These are phyloP conservation scores for Cladorrhinum samala DNA, from an alignment of 495 filamentous ascomycete species.

Conservation along the genomic window DNA sequence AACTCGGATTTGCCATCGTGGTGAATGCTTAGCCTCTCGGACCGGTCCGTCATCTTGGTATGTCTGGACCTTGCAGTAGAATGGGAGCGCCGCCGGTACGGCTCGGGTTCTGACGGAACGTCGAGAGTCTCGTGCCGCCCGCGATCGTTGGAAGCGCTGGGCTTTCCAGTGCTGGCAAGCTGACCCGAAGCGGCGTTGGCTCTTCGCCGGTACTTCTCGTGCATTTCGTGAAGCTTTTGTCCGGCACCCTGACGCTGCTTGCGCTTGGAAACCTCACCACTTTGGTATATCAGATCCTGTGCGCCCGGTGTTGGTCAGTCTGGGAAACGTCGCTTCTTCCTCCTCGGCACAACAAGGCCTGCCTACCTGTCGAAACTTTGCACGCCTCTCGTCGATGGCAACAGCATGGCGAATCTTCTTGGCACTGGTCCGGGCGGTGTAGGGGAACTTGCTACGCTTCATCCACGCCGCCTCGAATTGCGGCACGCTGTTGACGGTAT, in stretches of 20 bases:
- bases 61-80: slow-evolving; percentile 24
- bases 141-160: slow-evolving; percentile 1
- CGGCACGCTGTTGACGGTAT: slow-evolving; percentile 78
- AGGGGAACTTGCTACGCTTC: slow-evolving; percentile 74
- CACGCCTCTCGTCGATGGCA: slow-evolving; percentile 70
- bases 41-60: slow-evolving; percentile 4
- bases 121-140: slow-evolving; percentile 14
- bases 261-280: slow-evolving; percentile 27
- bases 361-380: slow-evolving; percentile 53
- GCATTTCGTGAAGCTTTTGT: slow-evolving; percentile 35
- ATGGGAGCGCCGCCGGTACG: slow-evolving; percentile 43
- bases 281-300: slow-evolving; percentile 62
- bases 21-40: slow-evolving; percentile 17
- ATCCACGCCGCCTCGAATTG: slow-evolving; percentile 81
- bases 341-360: too few species aligned
- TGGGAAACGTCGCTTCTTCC: too few species aligned
- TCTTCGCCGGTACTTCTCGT: slow-evolving; percentile 33
- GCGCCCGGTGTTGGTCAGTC: too few species aligned
- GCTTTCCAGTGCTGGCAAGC: neutral
- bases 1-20: slow-evolving; percentile 21
- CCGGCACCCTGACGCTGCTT: slow-evolving; percentile 30
- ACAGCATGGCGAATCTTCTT: slow-evolving; percentile 67
- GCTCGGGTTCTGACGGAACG: slow-evolving; percentile 18
- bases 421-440: slow-evolving; percentile 72
- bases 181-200: neutral